A percentile compares a stretch with the other conserved stretches of the same genome.
phyloP scores from a whole-genome alignment of 202 grass and related monocot species.

The Carex sylvatica region DNA sequence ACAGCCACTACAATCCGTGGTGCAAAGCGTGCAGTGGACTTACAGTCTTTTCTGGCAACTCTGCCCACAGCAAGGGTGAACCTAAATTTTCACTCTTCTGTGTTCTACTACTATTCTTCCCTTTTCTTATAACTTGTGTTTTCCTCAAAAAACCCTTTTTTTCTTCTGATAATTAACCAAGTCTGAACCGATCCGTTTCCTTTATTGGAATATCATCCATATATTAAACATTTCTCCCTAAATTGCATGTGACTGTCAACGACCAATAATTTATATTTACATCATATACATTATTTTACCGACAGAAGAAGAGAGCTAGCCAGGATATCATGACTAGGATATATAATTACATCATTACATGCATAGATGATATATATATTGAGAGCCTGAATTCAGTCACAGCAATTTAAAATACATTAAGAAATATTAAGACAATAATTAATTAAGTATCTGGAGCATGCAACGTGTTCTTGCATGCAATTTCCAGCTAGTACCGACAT shows the following conservation, averaged over 20 bases:
- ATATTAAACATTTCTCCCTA: neutral
- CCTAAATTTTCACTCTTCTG: neutral
- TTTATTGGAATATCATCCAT: neutral
- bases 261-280: neutral
- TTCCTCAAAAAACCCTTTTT: neutral
- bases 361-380: neutral
- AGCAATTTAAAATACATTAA: neutral
- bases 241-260: neutral
- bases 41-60: slow-evolving; percentile 83
- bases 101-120: neutral
- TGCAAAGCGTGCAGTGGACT: slow-evolving; percentile 64
- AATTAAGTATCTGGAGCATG: neutral
- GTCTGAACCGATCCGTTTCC: neutral
- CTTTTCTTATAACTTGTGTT: neutral
- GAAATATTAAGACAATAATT: neutral
- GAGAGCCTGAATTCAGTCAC: neutral
- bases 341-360: neutral
- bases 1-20: slow-evolving; percentile 55
- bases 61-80: slow-evolving; percentile 60
- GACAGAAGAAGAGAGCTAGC: neutral
- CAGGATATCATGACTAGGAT: too few species aligned
- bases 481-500: neutral
- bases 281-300: neutral
- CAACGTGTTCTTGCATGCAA: neutral
- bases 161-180: neutral